Percentiles rank a stretch among this genome's conserved stretches.
phyloP scores from a whole-genome alignment of 345 rosid genomes.

The Pistacia integerrima region DNA sequence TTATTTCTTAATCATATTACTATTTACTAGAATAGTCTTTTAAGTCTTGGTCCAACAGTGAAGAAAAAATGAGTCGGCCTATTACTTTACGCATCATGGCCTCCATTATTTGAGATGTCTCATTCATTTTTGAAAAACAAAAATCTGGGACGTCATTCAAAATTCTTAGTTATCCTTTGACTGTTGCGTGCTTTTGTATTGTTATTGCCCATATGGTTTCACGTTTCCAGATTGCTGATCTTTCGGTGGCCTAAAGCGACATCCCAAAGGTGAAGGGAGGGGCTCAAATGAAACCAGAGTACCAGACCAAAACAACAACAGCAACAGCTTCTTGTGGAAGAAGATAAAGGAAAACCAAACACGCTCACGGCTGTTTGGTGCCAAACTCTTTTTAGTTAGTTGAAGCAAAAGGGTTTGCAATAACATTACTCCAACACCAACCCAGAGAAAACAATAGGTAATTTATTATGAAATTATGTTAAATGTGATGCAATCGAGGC shows the following conservation, averaged over 20 bases:
- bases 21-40: neutral
- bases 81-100: neutral
- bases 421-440: neutral
- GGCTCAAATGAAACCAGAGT: no score
- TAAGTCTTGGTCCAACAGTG: constrained; percentile 8
- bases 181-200: constrained; percentile 3
- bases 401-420: no score
- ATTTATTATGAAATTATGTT: no score
- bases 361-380: no score
- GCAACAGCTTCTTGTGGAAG: no score
- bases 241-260: neutral
- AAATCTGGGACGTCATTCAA: neutral
- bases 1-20: neutral
- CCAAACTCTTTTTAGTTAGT: neutral
- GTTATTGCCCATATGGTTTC: neutral
- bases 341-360: no score
- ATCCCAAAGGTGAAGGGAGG: neutral
- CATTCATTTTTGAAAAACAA: neutral
- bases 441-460: neutral
- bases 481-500: no score
- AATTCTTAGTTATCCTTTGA: constrained; percentile 14
- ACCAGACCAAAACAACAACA: no score
- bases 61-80: neutral
- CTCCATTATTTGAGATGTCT: constrained; percentile 6
- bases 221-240: neutral